Base-by-base conservation (phyloP, 108 stramenopile species). In the Fragilariopsis cylindrus region DNA sequence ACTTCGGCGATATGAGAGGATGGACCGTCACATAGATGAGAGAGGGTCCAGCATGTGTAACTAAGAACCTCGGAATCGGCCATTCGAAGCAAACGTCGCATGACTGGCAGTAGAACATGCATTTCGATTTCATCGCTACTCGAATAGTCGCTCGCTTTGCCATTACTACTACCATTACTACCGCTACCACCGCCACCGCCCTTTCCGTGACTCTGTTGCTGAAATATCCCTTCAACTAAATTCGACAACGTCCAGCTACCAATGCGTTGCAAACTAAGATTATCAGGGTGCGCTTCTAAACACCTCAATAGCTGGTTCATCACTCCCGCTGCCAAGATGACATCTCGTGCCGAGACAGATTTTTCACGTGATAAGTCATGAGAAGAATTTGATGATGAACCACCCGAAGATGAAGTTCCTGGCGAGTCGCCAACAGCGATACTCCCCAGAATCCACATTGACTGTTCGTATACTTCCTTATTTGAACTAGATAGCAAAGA, bases 1-100 rank as follows among this genome's bases (percentile, higher is more conserved):
- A 98, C 93, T 16, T 95, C 96, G 52, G 92, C 85, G 70, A 98
- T 96, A 71, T 97, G 95, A 3, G 92, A 88, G 1, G 92, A 85
- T 8, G 95, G 95, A 2, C 98, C 98, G 79, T 98, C 98, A 78
- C 96, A 97, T 16, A 98, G 71, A 82, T 98, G 96, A 70, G 88
- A 89, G 15, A 98, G 83, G 13, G 98, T 92, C 93, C 95, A 97
- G 72, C 98, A 98, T 7, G 97, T 93, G 76, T 95, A 95, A 57
- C 93, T 92, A 60, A 98, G 78, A 30, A 96, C 90, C 78, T 97
- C 97, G 47, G 92, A 71, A 83, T 98, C 98, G 3, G 82, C 83
- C 69, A 82, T 81, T 43, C 87, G 81, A 60, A 98, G 75, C 77
- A 98, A 78, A 63, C 90, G 83, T 56, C 78, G 60, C 65, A 98